phyloP scores from a whole-genome alignment of 2,329 filamentous ascomycete genomes.

The Ophiostoma pallidulum region DNA sequence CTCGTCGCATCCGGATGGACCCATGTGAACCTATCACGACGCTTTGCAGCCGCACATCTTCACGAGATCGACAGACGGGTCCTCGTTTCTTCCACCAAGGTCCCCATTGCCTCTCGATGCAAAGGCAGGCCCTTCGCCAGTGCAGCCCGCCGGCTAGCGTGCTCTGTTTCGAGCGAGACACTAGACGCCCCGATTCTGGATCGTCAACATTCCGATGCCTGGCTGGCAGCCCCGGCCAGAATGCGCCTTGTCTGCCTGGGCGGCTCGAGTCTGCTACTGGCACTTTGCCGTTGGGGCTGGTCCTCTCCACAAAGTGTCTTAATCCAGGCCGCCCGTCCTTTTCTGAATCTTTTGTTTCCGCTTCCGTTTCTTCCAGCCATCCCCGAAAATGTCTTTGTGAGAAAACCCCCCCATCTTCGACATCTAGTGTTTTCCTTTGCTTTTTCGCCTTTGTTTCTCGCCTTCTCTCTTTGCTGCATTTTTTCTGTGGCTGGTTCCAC shows the following conservation, averaged over 20 bases:
- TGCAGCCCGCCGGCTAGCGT: not conserved
- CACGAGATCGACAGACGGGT: too few species aligned
- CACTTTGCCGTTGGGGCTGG: too few species aligned
- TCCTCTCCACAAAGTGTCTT: too few species aligned
- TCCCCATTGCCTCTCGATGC: not conserved
- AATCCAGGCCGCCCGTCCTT: not conserved
- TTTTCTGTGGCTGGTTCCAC: constrained; percentile 5
- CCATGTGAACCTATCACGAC: not conserved
- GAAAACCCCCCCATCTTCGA: not conserved
- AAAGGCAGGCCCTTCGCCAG: not conserved
- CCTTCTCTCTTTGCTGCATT: not conserved
- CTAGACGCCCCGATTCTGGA: not conserved
- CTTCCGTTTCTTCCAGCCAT: constrained; percentile 10
- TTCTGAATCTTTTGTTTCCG: not conserved
- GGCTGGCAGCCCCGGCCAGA: constrained; percentile 1
- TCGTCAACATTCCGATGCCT: constrained; percentile 2
- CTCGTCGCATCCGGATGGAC: not conserved
- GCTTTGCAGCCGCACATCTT: not conserved
- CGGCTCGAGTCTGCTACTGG: not conserved
- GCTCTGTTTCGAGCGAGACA: constrained; percentile 3
- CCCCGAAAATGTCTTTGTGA: constrained; percentile 6
- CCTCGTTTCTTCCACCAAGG: not conserved
- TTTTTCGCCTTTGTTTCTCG: not conserved
- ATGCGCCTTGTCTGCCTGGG: not conserved
- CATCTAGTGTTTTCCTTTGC: not conserved